Evolutionary conservation across 2,329 filamentous ascomycete genomes (phyloP).

Genomic region (Simplicillium sp.): DNA sequence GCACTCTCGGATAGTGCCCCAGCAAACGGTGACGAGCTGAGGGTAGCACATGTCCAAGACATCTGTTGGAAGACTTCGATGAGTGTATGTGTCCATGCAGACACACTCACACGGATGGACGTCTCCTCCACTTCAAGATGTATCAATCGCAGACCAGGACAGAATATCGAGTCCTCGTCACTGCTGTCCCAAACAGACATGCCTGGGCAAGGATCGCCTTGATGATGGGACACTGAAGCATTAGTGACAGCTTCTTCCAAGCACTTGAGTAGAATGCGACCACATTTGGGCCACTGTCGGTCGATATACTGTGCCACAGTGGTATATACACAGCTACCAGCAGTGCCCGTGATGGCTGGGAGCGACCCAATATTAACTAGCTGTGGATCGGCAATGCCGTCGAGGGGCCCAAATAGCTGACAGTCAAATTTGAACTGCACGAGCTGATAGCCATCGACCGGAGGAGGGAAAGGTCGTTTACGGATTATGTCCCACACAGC

Average conservation of each 20-base stretch:
- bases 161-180: constrained; percentile 14
- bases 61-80: constrained; percentile 26
- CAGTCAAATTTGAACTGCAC: constrained; percentile 26
- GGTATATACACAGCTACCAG: constrained; percentile 20
- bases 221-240: constrained; percentile 14
- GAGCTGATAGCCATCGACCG: constrained; percentile 22
- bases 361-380: constrained; percentile 18
- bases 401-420: constrained; percentile 18
- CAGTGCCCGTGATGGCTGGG: constrained; percentile 23
- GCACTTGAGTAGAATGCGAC: constrained; percentile 17
- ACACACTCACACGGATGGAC: constrained; percentile 20
- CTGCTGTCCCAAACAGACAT: constrained; percentile 26
- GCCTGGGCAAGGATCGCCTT: constrained; percentile 17
- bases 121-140: constrained; percentile 24
- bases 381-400: constrained; percentile 18
- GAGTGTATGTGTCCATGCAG: constrained; percentile 23
- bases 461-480: constrained; percentile 19
- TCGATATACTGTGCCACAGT: constrained; percentile 22
- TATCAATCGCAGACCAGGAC: constrained; percentile 20
- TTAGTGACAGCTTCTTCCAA: constrained; percentile 20
- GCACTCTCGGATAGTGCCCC: constrained; percentile 19
- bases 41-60: constrained; percentile 24
- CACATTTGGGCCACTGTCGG: constrained; percentile 22
- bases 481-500: constrained; percentile 24
- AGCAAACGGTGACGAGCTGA: constrained; percentile 24